These are phyloP conservation scores for Linum trigynum DNA, from an alignment of 345 rosid genomes.

Conservation along the genomic window DNA sequence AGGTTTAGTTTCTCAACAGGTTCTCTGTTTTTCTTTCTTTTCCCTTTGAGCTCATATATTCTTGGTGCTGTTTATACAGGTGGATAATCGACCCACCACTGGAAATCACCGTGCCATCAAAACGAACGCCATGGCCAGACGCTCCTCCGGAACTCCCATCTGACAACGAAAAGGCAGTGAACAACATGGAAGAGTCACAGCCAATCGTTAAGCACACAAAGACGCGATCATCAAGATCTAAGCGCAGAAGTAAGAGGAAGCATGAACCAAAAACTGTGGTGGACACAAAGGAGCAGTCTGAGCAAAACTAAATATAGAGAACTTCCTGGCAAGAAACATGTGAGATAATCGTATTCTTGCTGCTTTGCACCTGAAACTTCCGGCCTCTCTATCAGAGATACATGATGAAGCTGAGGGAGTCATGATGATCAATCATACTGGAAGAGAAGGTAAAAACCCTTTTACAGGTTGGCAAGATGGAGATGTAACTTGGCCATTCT, in stretches of 20 bases:
- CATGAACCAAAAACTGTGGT: constrained; percentile 41
- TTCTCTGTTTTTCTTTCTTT: neutral
- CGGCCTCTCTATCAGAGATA: too few relatives aligned
- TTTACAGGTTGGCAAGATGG: too few relatives aligned
- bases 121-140: constrained; percentile 92
- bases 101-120: constrained; percentile 76
- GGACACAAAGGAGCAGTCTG: constrained; percentile 44
- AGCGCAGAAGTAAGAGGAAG: constrained; percentile 66
- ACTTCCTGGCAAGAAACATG: too few relatives aligned
- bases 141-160: constrained; percentile 80
- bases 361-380: too few relatives aligned
- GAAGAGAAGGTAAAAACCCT: too few relatives aligned
- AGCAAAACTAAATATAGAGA: constrained; percentile 27
- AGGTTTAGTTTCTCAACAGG: neutral
- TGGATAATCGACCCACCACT: constrained; percentile 91
- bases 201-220: constrained; percentile 41
- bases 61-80: constrained; percentile 25
- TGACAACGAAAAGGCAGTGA: constrained; percentile 22
- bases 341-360: too few relatives aligned
- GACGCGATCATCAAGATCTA: constrained; percentile 46
- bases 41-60: neutral
- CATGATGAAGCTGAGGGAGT: too few relatives aligned
- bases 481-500: too few relatives aligned
- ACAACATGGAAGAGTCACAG: constrained; percentile 31
- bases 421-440: too few relatives aligned